phyloP scores from a whole-genome alignment of 1,139 yeast genomes.

The Diutina scorzettiae region DNA sequence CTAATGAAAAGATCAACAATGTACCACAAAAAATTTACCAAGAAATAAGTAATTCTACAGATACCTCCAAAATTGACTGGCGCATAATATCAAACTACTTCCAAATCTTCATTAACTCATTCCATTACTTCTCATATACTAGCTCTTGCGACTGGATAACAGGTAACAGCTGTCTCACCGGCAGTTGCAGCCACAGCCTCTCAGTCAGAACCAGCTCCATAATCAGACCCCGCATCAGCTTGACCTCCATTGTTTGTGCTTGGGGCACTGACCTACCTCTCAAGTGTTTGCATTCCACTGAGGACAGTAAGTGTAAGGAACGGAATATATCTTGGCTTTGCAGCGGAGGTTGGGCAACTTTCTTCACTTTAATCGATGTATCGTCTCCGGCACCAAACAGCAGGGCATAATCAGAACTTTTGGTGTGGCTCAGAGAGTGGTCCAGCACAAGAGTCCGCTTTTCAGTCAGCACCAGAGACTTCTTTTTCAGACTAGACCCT shows the following conservation, averaged over 20 bases:
- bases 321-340: not conserved
- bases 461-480: not conserved
- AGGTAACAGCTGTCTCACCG: not conserved
- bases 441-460: not conserved
- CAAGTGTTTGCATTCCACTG: constrained; percentile 6
- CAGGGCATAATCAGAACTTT: not conserved
- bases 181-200: constrained; percentile 3
- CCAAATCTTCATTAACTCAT: too few species aligned
- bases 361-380: not conserved
- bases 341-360: not conserved
- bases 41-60: too few species aligned
- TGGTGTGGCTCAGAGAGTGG: not conserved
- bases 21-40: too few species aligned
- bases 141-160: not conserved
- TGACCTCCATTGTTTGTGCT: not conserved
- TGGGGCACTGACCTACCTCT: not conserved
- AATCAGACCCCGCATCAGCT: constrained; percentile 2
- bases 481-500: not conserved
- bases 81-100: too few species aligned
- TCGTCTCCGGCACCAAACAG: constrained; percentile 3
- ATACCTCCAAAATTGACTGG: too few species aligned
- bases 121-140: too few species aligned
- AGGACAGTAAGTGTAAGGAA: not conserved
- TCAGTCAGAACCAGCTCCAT: constrained; percentile 1
- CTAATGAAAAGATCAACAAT: too few species aligned